These are phyloP conservation scores for Aspergillus candidus DNA, from an alignment of 2,329 filamentous ascomycete genomes.

Conservation along the genomic window DNA sequence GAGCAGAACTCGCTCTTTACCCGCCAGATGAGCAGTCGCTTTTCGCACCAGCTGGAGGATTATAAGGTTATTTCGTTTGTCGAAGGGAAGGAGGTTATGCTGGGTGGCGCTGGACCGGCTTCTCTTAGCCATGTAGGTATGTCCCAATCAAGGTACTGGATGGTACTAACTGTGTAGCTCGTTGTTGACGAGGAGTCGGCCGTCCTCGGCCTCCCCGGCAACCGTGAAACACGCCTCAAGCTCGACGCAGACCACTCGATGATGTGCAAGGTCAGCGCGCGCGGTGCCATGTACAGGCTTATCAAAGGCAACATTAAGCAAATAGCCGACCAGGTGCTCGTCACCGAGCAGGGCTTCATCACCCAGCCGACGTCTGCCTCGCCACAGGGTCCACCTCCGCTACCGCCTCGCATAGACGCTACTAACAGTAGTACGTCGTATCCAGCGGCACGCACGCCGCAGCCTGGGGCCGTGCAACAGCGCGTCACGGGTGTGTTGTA, in stretches of 20 bases:
- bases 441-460: slow-evolving; percentile 10
- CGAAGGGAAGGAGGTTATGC: slow-evolving; percentile 27
- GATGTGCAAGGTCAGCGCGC: slow-evolving; percentile 28
- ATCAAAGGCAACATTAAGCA: slow-evolving; percentile 31
- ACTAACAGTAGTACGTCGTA: slow-evolving; percentile 24
- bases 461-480: slow-evolving; percentile 1
- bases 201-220: slow-evolving; percentile 27
- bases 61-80: slow-evolving; percentile 32
- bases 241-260: slow-evolving; percentile 32
- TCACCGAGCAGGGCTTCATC: slow-evolving; percentile 26
- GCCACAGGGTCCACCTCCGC: slow-evolving; percentile 16
- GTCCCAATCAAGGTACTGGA: neutral
- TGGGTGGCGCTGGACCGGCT: slow-evolving; percentile 23
- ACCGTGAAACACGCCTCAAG: slow-evolving; percentile 31
- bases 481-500: slow-evolving; percentile 17
- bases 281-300: slow-evolving; percentile 26
- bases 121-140: slow-evolving; percentile 27
- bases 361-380: slow-evolving; percentile 14
- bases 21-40: slow-evolving; percentile 27
- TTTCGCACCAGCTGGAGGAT: slow-evolving; percentile 30
- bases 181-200: slow-evolving; percentile 34
- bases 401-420: slow-evolving; percentile 23
- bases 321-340: slow-evolving; percentile 25
- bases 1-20: slow-evolving; percentile 29
- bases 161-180: slow-evolving; percentile 18